phyloP scores from a whole-genome alignment of 1,284 basidiomycete species.

The Fomes fomentarius region DNA sequence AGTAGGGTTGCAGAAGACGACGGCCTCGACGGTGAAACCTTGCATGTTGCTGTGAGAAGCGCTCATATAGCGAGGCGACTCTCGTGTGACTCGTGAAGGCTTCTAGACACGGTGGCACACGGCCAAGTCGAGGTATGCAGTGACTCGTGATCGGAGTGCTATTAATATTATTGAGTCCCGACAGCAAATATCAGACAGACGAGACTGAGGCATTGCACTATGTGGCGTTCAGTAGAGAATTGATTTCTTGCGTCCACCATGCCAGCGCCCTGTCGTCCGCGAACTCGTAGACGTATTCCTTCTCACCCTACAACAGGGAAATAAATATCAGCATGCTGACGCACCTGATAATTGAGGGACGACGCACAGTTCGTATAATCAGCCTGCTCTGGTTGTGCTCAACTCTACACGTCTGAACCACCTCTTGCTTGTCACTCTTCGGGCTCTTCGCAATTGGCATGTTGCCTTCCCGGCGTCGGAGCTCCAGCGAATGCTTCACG shows the following conservation, averaged over 20 bases:
- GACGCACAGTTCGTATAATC: conserved; percentile 13
- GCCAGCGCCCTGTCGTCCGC: neutral
- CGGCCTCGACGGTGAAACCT: too few species aligned
- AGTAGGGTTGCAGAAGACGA: too few species aligned
- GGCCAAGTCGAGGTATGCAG: too few species aligned
- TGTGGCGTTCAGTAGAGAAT: neutral
- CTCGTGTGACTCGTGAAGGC: too few species aligned
- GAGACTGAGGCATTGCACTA: too few species aligned
- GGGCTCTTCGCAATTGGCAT: neutral
- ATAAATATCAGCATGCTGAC: neutral
- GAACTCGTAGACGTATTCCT: conserved; percentile 16
- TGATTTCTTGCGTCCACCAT: conserved; percentile 10
- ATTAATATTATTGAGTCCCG: too few species aligned
- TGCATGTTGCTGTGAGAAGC: too few species aligned
- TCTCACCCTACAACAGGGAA: conserved; percentile 7
- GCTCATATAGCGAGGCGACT: too few species aligned
- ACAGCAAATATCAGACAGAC: too few species aligned
- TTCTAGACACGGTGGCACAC: too few species aligned
- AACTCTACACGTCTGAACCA: neutral
- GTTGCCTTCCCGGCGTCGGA: neutral
- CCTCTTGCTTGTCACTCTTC: conserved; percentile 3
- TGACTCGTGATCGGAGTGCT: too few species aligned
- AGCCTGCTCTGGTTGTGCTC: neutral
- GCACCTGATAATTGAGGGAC: neutral
- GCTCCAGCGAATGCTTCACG: conserved; percentile 13